Conservation (phyloP, 306 rosid species). For the Elaeagnus macrophylla region DNA sequence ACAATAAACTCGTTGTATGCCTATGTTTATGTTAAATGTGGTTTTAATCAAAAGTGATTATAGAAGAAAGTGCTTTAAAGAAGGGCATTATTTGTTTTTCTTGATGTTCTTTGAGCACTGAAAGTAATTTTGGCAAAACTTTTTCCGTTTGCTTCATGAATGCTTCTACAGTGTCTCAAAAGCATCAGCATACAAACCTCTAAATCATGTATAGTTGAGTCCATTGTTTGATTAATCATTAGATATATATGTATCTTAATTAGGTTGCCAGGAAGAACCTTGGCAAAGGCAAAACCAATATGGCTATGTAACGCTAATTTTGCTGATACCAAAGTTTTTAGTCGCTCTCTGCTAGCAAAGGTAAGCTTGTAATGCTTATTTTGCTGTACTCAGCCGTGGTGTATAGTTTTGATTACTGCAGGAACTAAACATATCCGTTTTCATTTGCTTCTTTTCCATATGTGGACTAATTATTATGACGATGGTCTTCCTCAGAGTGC, state of each 20-base stretch:
- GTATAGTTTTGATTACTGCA: slow-evolving; percentile 1
- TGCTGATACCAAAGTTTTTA: slow-evolving; percentile 52
- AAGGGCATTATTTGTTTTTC: too few species aligned
- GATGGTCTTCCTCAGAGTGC: slow-evolving; percentile 59
- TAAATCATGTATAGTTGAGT: too few species aligned
- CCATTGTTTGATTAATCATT: too few species aligned
- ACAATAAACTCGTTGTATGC: background rate
- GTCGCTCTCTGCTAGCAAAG: slow-evolving; percentile 74
- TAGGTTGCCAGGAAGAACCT: slow-evolving; percentile 75
- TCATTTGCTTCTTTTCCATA: slow-evolving; percentile 34
- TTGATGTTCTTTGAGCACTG: background rate
- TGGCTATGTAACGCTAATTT: slow-evolving; percentile 62
- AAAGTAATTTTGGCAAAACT: background rate
- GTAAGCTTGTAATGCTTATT: slow-evolving; percentile 22
- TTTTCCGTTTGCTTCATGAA: too few species aligned
- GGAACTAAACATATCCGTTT: slow-evolving; percentile 21
- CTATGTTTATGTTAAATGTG: background rate
- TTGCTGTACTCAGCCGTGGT: background rate
- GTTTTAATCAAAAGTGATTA: too few species aligned
- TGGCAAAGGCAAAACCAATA: slow-evolving; percentile 42
- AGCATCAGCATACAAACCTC: too few species aligned
- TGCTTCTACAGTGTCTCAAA: too few species aligned
- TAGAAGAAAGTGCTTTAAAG: too few species aligned
- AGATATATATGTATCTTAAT: background rate
- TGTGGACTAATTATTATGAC: slow-evolving; percentile 16